Evolutionary conservation across 2,329 filamentous ascomycete species (phyloP), one percentile per base, ranked within the genome.

Genomic region (Zopfia rhizophila): DNA sequence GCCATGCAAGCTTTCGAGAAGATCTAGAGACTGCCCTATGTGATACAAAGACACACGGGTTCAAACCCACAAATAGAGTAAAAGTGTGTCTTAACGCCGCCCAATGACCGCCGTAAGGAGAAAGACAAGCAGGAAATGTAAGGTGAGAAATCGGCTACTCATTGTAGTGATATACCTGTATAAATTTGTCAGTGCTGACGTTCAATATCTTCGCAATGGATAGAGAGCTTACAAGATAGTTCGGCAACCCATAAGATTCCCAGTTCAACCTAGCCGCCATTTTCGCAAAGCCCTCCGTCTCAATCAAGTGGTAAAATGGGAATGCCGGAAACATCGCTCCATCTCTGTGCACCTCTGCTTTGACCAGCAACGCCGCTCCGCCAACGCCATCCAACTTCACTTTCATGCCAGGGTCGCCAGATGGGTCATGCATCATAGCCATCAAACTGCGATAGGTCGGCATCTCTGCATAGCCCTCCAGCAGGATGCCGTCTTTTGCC

Each of bases 251-350:
- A 59, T 82, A 91, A 47, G 89, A 83, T 51, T 87, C 81, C 86
- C 91, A 97, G 36, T 91, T 91, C 65, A 99, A 73, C 56, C 94
- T 81, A 70, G 84, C 88, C 10, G 92, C 92, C 94, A 99, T 99
- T 76, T 93, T 96, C 13, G 94, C 92, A 66, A 99, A 99, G 0
- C 94, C 94, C 68, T 99, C 94, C 0, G 94, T 97, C 78, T 99
- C 94, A 51, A 99, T 95, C 50, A 99, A 80, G 72, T 99, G 89
- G 69, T 97, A 97, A 68, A 99, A 99, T 3, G 93, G 76, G 69
- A 99, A 99, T 0, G 94, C 84, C 13, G 94, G 94, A 76, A 99
- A 99, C 93, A 97, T 99, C 69, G 94, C 93, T 14, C 94, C 94
- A 66, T 99, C 94, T 18, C 94, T 85, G 70, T 99, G 94, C 17